Evolutionary conservation across 2,329 filamentous ascomycete genomes (phyloP).

Genomic region (Helminthosporium solani): DNA sequence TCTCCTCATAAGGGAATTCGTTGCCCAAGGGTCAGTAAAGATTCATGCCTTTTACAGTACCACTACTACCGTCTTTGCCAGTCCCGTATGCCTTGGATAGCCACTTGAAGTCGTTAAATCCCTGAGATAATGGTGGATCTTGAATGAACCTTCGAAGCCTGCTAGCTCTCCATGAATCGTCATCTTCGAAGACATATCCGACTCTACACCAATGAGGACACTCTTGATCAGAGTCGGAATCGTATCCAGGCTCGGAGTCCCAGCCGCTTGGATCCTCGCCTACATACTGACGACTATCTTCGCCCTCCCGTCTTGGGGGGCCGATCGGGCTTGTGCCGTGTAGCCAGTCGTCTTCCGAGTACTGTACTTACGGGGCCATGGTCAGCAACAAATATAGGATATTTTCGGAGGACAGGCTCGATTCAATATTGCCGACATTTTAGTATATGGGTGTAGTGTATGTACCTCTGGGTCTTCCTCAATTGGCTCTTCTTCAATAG

Average conservation of each 20-base stretch:
- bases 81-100: background rate
- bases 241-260: background rate
- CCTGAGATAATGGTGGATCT: slow-evolving; percentile 5
- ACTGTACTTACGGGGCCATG: background rate
- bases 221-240: too few relatives aligned
- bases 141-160: background rate
- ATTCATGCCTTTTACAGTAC: background rate
- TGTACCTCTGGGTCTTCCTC: too few relatives aligned
- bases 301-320: slow-evolving; percentile 9
- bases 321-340: background rate
- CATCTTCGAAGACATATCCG: background rate
- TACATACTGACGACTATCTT: slow-evolving; percentile 13
- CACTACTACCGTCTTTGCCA: background rate
- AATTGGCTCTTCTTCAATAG: background rate
- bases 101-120: slow-evolving; percentile 7
- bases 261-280: slow-evolving; percentile 11
- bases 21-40: background rate
- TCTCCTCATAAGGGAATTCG: slow-evolving; percentile 4
- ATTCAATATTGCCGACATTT: too few relatives aligned
- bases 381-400: too few relatives aligned
- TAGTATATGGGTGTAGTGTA: too few relatives aligned
- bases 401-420: too few relatives aligned
- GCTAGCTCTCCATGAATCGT: background rate
- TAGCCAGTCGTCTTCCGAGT: background rate
- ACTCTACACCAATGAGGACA: slow-evolving; percentile 16